These are phyloP conservation scores for Aureobasidium melanogenum DNA, from an alignment of 2,329 filamentous ascomycete genomes.

Conservation along the genomic window DNA sequence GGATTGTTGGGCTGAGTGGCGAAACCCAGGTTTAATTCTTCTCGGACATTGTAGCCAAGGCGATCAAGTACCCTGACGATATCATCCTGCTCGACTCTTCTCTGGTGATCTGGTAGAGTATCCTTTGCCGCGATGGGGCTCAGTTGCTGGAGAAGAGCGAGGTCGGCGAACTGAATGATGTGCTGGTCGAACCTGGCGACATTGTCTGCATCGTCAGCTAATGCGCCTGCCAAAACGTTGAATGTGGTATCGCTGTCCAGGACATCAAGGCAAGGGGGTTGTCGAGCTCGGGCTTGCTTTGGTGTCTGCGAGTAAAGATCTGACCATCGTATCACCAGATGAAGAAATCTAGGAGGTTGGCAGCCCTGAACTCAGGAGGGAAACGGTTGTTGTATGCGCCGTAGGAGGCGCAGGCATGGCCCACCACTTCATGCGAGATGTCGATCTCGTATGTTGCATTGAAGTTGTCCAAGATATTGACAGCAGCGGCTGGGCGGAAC, in stretches of 20 bases:
- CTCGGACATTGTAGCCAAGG: not conserved
- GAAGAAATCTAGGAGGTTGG: not conserved
- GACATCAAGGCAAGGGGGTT: not conserved
- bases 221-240: not conserved
- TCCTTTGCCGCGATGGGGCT: not conserved
- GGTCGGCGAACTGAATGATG: not conserved
- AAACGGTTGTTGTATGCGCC: not conserved
- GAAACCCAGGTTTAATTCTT: not conserved
- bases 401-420: not conserved
- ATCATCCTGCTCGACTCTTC: not conserved
- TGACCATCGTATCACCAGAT: not conserved
- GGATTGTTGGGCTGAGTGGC: not conserved
- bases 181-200: not conserved
- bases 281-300: not conserved
- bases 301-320: not conserved
- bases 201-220: not conserved
- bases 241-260: not conserved
- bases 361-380: not conserved
- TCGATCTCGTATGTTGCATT: not conserved
- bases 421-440: not conserved
- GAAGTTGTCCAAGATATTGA: not conserved
- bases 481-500: not conserved
- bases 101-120: not conserved
- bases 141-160: not conserved
- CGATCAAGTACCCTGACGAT: not conserved